Conservation (phyloP, 805 yeast species). For the Ogataea zsoltii region DNA sequence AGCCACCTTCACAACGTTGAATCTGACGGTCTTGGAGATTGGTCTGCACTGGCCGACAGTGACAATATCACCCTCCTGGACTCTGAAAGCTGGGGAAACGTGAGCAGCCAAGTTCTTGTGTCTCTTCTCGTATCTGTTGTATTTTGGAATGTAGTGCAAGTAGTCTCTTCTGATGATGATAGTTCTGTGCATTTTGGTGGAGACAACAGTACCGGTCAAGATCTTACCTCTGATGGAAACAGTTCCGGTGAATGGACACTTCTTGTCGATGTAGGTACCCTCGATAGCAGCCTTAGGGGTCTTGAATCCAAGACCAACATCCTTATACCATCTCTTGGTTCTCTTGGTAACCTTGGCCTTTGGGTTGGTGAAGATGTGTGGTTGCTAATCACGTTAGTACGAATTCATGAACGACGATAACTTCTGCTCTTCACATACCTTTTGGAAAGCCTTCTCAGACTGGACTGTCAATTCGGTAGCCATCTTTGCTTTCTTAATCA, state of each 20-base stretch:
- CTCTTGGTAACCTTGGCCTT: slow-evolving; percentile 97
- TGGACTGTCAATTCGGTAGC: slow-evolving; percentile 99
- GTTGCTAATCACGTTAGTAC: slow-evolving; percentile 69
- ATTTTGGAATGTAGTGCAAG: slow-evolving; percentile 99
- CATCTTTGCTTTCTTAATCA: slow-evolving; percentile 54
- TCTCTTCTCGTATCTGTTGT: slow-evolving; percentile 99
- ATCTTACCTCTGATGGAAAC: slow-evolving; percentile 99
- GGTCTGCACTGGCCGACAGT: slow-evolving; percentile 99
- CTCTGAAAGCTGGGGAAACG: slow-evolving; percentile 99
- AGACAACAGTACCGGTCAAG: slow-evolving; percentile 98
- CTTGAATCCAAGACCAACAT: slow-evolving; percentile 99
- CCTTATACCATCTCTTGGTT: slow-evolving; percentile 99
- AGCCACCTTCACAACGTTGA: slow-evolving; percentile 97
- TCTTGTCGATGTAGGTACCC: slow-evolving; percentile 99
- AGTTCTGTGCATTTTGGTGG: slow-evolving; percentile 99
- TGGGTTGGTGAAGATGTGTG: slow-evolving; percentile 99
- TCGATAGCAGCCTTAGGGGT: slow-evolving; percentile 98
- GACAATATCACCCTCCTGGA: slow-evolving; percentile 96
- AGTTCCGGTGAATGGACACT: slow-evolving; percentile 98
- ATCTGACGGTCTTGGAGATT: slow-evolving; percentile 98
- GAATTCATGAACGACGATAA: not conserved
- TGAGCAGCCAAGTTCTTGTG: slow-evolving; percentile 99
- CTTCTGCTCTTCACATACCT: slow-evolving; percentile 60
- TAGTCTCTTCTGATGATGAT: slow-evolving; percentile 99
- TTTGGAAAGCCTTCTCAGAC: slow-evolving; percentile 99